phyloP scores from a whole-genome alignment of 2,329 filamentous ascomycete genomes.

The Exophiala sideris region DNA sequence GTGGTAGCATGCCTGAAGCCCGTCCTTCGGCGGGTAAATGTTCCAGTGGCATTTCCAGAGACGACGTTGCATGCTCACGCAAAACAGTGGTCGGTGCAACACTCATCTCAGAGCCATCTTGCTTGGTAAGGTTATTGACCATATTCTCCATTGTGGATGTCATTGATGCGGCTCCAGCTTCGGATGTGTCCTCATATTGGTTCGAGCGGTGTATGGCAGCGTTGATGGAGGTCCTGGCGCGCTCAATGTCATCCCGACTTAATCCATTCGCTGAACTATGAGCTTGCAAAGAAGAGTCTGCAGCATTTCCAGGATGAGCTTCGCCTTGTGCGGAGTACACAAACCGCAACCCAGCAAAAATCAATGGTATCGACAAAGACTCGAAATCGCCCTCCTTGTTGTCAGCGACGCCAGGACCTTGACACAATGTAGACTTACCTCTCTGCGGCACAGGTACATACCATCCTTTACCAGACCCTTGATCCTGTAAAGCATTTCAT shows the following conservation, averaged over 20 bases:
- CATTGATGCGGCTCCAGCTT: constrained; percentile 35
- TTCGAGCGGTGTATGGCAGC: not conserved
- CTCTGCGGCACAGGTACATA: constrained; percentile 53
- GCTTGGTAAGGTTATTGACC: constrained; percentile 55
- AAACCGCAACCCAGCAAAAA: constrained; percentile 16
- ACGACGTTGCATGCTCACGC: not conserved
- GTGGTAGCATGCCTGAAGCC: constrained; percentile 7
- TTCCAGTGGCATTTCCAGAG: constrained; percentile 5
- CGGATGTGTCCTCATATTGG: constrained; percentile 17
- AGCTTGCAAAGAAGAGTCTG: not conserved
- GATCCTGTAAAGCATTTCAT: constrained; percentile 66
- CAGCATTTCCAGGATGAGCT: not conserved
- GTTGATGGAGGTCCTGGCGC: constrained; percentile 18
- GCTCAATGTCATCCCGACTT: constrained; percentile 39
- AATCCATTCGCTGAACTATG: constrained; percentile 30
- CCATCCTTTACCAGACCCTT: constrained; percentile 62
- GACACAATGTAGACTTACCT: constrained; percentile 30
- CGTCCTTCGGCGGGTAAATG: constrained; percentile 3
- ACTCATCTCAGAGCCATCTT: constrained; percentile 35
- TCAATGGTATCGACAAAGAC: constrained; percentile 12
- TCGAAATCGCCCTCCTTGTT: constrained; percentile 13
- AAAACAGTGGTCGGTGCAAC: not conserved
- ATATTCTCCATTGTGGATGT: constrained; percentile 52
- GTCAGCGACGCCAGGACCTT: constrained; percentile 13
- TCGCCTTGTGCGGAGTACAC: constrained; percentile 8